phyloP scores from a whole-genome alignment of 2,329 filamentous ascomycete genomes.

The Nigrospora sphaerica region DNA sequence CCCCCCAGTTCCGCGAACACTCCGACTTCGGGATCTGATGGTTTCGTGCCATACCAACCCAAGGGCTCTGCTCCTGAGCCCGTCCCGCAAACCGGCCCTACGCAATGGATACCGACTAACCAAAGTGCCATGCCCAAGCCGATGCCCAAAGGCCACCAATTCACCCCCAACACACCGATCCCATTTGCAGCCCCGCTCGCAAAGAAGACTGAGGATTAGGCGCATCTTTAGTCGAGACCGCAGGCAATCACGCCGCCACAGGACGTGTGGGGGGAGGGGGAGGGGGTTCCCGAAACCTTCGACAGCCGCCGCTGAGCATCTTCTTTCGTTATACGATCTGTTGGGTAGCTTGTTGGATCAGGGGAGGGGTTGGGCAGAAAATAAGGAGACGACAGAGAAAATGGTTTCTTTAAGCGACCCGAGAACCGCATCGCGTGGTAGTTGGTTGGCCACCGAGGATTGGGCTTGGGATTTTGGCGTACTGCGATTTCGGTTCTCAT shows the following conservation, averaged over 20 bases:
- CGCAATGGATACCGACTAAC: slow-evolving; percentile 17
- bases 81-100: slow-evolving; percentile 18
- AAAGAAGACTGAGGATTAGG: neutral
- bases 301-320: slow-evolving; percentile 2
- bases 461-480: too few relatives aligned
- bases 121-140: slow-evolving; percentile 1
- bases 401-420: too few relatives aligned
- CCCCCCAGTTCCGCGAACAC: neutral
- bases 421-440: too few relatives aligned
- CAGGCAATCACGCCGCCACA: neutral
- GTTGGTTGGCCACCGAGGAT: too few relatives aligned
- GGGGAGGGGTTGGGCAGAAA: too few relatives aligned
- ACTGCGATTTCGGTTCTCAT: too few relatives aligned
- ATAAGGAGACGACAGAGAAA: too few relatives aligned
- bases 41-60: slow-evolving; percentile 49
- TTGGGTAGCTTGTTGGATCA: too few relatives aligned
- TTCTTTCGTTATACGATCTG: too few relatives aligned
- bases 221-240: neutral
- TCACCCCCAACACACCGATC: neutral
- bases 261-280: slow-evolving; percentile 6
- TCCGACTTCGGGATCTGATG: slow-evolving; percentile 17
- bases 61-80: slow-evolving; percentile 39
- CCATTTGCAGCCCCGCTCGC: neutral
- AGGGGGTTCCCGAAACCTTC: slow-evolving; percentile 10
- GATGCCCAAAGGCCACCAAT: neutral